Evolutionary conservation across 1,139 yeast species (phyloP).

Genomic region (Groenewaldozyma auringiensis): DNA sequence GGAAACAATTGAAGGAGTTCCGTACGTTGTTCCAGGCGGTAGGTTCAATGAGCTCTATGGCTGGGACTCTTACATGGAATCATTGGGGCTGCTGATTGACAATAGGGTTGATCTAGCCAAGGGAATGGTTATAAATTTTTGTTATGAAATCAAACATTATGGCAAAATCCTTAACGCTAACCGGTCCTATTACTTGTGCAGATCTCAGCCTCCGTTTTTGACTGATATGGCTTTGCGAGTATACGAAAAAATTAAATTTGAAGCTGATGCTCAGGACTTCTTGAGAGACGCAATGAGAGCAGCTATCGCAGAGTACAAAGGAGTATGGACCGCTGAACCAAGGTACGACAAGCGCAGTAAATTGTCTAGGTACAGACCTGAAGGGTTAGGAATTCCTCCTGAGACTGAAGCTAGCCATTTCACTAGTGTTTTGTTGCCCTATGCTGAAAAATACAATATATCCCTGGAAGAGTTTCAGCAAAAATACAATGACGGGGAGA

Average conservation of each 20-base stretch:
- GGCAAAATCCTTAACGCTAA: conserved; percentile 94
- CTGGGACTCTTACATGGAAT: conserved; percentile 96
- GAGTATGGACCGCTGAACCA: conserved; percentile 73
- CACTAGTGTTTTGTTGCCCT: conserved; percentile 61
- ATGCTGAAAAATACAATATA: conserved; percentile 53
- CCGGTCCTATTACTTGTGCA: conserved; percentile 79
- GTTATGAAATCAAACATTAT: conserved; percentile 82
- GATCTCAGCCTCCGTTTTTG: conserved; percentile 97
- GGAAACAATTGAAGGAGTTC: conserved; percentile 52
- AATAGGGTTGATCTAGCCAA: conserved; percentile 61
- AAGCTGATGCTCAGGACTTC: conserved; percentile 45
- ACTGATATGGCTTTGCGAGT: conserved; percentile 85
- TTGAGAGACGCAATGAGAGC: conserved; percentile 59
- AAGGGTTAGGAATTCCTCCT: conserved; percentile 88
- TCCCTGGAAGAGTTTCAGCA: conserved; percentile 62
- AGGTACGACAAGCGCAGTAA: conserved; percentile 72
- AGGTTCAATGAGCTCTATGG: conserved; percentile 94
- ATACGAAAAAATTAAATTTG: conserved; percentile 46
- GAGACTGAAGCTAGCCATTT: conserved; percentile 94
- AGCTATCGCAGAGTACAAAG: conserved; percentile 78
- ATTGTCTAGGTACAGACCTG: conserved; percentile 84
- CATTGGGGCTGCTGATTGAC: conserved; percentile 71
- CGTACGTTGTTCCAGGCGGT: conserved; percentile 96
- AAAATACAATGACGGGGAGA: conserved; percentile 57
- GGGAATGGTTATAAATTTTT: conserved; percentile 90